A percentile compares a stretch with the other conserved stretches of the same genome.
These are phyloP conservation scores for Paxillus ammoniavirescens DNA, from an alignment of 768 basidiomycete genomes.

Conservation along the genomic window DNA sequence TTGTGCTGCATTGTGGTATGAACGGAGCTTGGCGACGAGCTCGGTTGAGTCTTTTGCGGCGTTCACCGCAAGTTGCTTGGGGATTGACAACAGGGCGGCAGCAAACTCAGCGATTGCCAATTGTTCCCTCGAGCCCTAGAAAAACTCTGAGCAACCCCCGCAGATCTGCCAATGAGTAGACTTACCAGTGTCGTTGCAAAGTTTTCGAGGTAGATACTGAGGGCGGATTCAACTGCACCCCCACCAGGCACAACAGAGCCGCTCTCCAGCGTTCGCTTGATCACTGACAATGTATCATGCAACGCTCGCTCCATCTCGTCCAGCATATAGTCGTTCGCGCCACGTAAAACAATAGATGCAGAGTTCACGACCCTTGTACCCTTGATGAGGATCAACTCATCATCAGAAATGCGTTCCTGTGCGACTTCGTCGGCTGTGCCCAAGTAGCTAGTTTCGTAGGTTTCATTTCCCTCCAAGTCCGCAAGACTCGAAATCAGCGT, in stretches of 20 bases:
- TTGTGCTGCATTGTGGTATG: conserved; percentile 96
- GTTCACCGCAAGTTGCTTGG: conserved; percentile 95
- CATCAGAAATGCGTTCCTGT: conserved; percentile 97
- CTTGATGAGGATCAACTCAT: conserved; percentile 96
- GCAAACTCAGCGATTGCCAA: conserved; percentile 99
- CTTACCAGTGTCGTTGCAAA: conserved; percentile 95
- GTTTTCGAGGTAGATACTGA: conserved; percentile 97
- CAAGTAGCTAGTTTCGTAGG: conserved; percentile 87
- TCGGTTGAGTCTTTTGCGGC: conserved; percentile 99
- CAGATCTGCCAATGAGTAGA: conserved; percentile 6
- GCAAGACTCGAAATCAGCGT: conserved; percentile 90
- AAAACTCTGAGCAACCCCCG: conserved; percentile 3
- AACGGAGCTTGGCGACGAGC: conserved; percentile 92
- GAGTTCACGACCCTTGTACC: conserved; percentile 97
- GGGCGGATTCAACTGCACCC: conserved; percentile 94
- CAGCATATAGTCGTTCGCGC: conserved; percentile 98
- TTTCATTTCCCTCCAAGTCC: conserved; percentile 97
- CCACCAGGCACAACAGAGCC: conserved; percentile 96
- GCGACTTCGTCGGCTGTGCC: conserved; percentile 95
- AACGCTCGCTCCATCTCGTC: conserved; percentile 99
- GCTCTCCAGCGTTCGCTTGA: conserved; percentile 96
- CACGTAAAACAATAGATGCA: conserved; percentile 88
- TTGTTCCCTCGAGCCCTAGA: conserved; percentile 95
- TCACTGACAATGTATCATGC: conserved; percentile 91
- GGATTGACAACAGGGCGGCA: conserved; percentile 86